Percentiles rank a stretch among this genome's conserved stretches.
These are phyloP conservation scores for Globisporangium barbulae DNA, from an alignment of 352 stramenopile genomes.

Conservation along the genomic window DNA sequence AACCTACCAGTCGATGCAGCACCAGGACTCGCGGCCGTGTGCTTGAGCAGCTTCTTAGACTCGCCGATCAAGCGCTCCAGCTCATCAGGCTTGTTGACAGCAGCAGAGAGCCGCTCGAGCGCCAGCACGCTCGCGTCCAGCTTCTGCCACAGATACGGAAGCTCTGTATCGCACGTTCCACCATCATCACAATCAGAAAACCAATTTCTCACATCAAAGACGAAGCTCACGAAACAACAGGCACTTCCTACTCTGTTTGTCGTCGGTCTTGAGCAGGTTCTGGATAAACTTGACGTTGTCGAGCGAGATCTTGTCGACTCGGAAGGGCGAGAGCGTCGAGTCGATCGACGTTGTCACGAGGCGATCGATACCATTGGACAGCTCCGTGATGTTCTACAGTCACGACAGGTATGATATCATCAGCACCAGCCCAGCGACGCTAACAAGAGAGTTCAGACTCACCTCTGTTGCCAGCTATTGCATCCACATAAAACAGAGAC, in stretches of 20 bases:
- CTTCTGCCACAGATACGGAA: constrained; percentile 55
- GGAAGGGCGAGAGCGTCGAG: constrained; percentile 48
- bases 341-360: constrained; percentile 54
- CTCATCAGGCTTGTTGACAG: constrained; percentile 57
- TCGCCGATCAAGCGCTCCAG: constrained; percentile 50
- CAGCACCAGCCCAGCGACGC: background rate
- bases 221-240: background rate
- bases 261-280: constrained; percentile 49
- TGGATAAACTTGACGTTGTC: constrained; percentile 57
- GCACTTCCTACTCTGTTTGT: constrained; percentile 20
- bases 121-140: constrained; percentile 46
- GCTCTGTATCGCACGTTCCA: background rate
- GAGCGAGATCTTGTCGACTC: constrained; percentile 48
- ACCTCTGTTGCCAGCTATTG: constrained; percentile 35
- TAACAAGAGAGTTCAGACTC: background rate
- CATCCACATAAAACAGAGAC: background rate
- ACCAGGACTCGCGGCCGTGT: constrained; percentile 7
- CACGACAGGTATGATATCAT: background rate
- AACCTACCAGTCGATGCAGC: background rate
- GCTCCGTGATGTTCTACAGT: constrained; percentile 43
- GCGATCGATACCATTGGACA: constrained; percentile 46
- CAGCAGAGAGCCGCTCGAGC: constrained; percentile 42
- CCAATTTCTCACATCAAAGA: background rate
- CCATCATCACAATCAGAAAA: background rate
- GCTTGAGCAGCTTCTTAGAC: constrained; percentile 44